Conservation (phyloP, 257 asterid genomes). For the Ilex asprella region DNA sequence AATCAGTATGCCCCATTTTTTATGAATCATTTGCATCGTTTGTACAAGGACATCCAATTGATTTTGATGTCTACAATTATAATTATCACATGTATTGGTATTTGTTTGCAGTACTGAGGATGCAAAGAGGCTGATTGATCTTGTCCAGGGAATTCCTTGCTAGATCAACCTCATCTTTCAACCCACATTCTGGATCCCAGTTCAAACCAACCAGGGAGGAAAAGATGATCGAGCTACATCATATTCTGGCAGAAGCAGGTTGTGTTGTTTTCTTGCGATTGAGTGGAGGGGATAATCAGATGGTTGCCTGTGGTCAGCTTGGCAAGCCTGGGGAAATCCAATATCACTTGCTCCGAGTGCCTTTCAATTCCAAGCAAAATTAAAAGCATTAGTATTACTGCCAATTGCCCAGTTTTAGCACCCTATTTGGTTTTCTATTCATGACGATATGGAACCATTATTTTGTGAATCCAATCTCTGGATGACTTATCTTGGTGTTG, state of each 20-base stretch:
- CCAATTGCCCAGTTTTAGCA: too few relatives aligned
- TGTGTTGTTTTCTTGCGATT: slow-evolving; percentile 56
- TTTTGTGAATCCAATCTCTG: too few relatives aligned
- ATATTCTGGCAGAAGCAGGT: slow-evolving; percentile 70
- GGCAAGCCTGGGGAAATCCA: slow-evolving; percentile 83
- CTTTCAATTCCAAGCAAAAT: slow-evolving; percentile 56
- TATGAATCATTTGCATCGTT: too few relatives aligned
- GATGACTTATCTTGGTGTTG: too few relatives aligned
- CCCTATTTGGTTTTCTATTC: too few relatives aligned
- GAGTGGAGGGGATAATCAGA: slow-evolving; percentile 92
- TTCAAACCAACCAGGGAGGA: slow-evolving; percentile 73
- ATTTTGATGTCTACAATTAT: too few relatives aligned
- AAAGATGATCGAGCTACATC: slow-evolving; percentile 77
- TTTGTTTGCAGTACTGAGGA: slow-evolving; percentile 64
- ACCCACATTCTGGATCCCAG: slow-evolving; percentile 80
- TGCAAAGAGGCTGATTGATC: slow-evolving; percentile 68
- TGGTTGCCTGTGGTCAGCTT: slow-evolving; percentile 99
- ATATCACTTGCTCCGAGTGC: slow-evolving; percentile 79
- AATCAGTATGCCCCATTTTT: too few relatives aligned
- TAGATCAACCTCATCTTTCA: slow-evolving; percentile 96
- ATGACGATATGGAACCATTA: too few relatives aligned
- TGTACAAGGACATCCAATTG: too few relatives aligned
- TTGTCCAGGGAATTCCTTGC: slow-evolving; percentile 87
- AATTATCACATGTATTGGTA: too few relatives aligned
- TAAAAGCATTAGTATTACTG: slow-evolving; percentile 26